Evolutionary conservation across 1,139 yeast genomes (phyloP).

Genomic region (Yamadazyma spencermartinsiae): DNA sequence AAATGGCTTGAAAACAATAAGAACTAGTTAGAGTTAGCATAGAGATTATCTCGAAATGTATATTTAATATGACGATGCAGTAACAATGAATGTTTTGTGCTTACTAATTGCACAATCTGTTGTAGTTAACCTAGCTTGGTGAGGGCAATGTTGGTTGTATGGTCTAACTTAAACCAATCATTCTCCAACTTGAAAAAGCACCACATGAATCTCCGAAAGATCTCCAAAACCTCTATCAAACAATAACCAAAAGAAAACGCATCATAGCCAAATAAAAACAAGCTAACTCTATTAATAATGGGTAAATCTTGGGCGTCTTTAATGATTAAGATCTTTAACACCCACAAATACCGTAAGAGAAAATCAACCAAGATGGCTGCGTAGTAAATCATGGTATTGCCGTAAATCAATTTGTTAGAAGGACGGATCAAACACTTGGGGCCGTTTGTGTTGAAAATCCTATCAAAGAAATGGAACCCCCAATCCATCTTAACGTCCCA

Average conservation of each 20-base stretch:
- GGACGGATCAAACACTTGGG: conserved; percentile 20
- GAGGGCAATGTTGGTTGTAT: conserved; percentile 20
- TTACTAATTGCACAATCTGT: not conserved
- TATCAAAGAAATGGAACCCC: conserved; percentile 63
- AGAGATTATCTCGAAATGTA: not conserved
- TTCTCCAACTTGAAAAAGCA: conserved; percentile 79
- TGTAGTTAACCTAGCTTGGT: conserved; percentile 11
- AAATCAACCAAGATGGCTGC: conserved; percentile 61
- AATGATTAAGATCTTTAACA: conserved; percentile 48
- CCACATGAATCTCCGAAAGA: conserved; percentile 88
- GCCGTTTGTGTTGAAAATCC: conserved; percentile 17
- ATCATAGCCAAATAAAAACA: conserved; percentile 43
- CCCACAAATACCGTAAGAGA: conserved; percentile 72
- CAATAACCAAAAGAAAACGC: conserved; percentile 62
- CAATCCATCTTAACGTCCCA: conserved; percentile 95
- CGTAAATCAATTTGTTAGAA: conserved; percentile 21
- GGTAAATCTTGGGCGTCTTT: conserved; percentile 23
- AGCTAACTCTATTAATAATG: conserved; percentile 21
- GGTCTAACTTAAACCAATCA: conserved; percentile 53
- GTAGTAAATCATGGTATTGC: conserved; percentile 37
- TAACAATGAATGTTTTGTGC: not conserved
- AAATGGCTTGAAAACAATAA: conserved; percentile 41
- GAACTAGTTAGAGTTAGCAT: not conserved
- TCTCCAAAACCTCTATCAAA: conserved; percentile 67
- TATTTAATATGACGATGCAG: not conserved